Percentiles rank a stretch among this genome's conserved stretches.
These are phyloP conservation scores for Elongisporangium undulatum DNA, from an alignment of 352 stramenopile genomes.

Conservation along the genomic window DNA sequence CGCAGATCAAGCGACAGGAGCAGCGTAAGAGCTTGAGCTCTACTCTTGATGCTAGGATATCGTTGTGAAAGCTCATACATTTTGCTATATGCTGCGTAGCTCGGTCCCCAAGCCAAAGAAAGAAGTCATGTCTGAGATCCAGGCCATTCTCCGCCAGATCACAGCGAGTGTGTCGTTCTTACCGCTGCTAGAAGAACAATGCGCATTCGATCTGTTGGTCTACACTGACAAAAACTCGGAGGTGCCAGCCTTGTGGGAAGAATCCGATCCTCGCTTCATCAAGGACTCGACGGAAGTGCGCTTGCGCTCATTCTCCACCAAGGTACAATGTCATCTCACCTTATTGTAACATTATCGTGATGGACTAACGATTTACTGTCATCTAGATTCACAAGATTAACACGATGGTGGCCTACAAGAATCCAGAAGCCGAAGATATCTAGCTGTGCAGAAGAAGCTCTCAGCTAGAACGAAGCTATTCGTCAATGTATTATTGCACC, in stretches of 20 bases:
- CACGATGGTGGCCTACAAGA: conserved; percentile 97
- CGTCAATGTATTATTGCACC: conserved; percentile 55
- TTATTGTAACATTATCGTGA: neutral
- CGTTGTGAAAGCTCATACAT: neutral
- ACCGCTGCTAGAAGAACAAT: conserved; percentile 96
- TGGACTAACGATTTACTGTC: conserved; percentile 13
- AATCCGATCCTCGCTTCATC: conserved; percentile 98
- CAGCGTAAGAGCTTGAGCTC: conserved; percentile 23
- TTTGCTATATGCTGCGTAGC: neutral
- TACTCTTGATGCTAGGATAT: neutral
- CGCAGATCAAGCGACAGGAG: conserved; percentile 38
- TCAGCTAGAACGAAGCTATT: conserved; percentile 6
- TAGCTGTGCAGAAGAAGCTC: conserved; percentile 21
- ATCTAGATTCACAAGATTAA: conserved; percentile 96
- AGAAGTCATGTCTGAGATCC: conserved; percentile 98
- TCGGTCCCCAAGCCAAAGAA: conserved; percentile 76
- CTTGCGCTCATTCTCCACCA: conserved; percentile 97
- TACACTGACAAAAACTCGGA: conserved; percentile 97
- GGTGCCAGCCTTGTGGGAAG: conserved; percentile 95
- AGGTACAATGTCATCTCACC: conserved; percentile 44
- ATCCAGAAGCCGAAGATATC: conserved; percentile 72
- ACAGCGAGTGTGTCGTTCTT: conserved; percentile 99
- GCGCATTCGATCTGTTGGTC: conserved; percentile 98
- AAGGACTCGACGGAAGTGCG: conserved; percentile 97
- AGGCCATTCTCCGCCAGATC: conserved; percentile 99